These are phyloP conservation scores for Lolium perenne DNA, from an alignment of 176 grass and related monocot species.

Conservation along the genomic window DNA sequence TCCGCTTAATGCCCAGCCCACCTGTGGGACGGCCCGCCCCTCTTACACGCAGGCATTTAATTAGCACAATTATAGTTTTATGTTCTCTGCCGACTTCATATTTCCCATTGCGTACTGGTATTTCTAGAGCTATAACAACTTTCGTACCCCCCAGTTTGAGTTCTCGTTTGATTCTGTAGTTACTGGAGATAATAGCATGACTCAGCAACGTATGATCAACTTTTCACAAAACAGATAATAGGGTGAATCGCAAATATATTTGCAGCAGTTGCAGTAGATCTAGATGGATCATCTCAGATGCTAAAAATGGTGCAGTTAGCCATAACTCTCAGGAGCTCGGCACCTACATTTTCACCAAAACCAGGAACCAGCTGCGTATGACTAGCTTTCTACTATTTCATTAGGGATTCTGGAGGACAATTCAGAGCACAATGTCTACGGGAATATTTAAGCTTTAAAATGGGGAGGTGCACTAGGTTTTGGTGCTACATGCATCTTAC, in stretches of 20 bases:
- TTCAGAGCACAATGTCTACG: neutral
- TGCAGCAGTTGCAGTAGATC: neutral
- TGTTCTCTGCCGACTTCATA: neutral
- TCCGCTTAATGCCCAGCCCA: too few relatives aligned
- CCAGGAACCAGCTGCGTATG: neutral
- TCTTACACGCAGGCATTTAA: neutral
- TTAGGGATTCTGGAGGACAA: constrained; percentile 11
- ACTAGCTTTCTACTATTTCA: constrained; percentile 3
- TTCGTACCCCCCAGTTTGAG: too few relatives aligned
- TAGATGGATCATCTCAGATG: neutral
- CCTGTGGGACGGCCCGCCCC: neutral
- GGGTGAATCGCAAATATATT: constrained; percentile 18
- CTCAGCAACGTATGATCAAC: neutral
- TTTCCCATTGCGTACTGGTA: neutral
- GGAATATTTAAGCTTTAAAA: constrained; percentile 17
- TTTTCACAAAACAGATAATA: neutral
- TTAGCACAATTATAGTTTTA: neutral
- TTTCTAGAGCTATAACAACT: neutral
- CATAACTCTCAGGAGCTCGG: neutral
- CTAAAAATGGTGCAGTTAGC: neutral
- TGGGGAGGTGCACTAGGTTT: neutral
- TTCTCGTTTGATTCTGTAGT: neutral
- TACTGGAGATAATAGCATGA: constrained; percentile 7
- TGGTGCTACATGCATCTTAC: constrained; percentile 13
- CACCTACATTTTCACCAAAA: neutral